Conservation (phyloP, 495 filamentous ascomycete species). For the Aspergillus hancockii region DNA sequence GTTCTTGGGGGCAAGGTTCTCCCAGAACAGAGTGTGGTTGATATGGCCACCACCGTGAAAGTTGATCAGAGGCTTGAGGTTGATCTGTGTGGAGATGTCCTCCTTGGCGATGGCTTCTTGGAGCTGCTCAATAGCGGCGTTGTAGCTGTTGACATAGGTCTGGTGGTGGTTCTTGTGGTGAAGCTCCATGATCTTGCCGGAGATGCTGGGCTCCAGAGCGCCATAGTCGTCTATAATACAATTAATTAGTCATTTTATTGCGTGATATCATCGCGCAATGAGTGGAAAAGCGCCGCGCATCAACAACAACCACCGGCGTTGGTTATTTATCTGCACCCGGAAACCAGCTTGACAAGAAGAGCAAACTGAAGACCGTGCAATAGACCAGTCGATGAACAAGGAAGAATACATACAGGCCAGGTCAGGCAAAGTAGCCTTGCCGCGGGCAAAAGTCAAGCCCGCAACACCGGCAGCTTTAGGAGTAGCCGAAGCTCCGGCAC, state of each 20-base stretch:
- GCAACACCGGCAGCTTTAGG: slow-evolving; percentile 57
- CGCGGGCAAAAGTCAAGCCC: slow-evolving; percentile 72
- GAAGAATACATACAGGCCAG: slow-evolving; percentile 71
- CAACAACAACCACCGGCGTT: neutral
- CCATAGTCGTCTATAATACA: slow-evolving; percentile 71
- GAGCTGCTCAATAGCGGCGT: slow-evolving; percentile 59
- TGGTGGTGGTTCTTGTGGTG: slow-evolving; percentile 72
- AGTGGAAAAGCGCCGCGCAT: neutral
- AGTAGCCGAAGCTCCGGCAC: slow-evolving; percentile 52
- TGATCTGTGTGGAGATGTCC: slow-evolving; percentile 68
- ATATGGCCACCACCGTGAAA: slow-evolving; percentile 95
- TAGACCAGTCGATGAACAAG: neutral
- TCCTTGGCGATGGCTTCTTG: slow-evolving; percentile 52
- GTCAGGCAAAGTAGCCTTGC: slow-evolving; percentile 92
- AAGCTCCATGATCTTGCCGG: slow-evolving; percentile 96
- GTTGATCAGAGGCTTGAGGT: slow-evolving; percentile 84
- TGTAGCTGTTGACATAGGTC: slow-evolving; percentile 70
- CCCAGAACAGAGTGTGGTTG: slow-evolving; percentile 93
- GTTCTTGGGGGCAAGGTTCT: slow-evolving; percentile 78
- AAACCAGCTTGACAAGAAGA: neutral
- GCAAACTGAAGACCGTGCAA: neutral
- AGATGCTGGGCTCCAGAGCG: slow-evolving; percentile 92
- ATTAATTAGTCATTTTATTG: neutral
- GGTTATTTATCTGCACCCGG: neutral
- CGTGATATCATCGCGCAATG: neutral